Base-by-base conservation (phyloP, 2,329 filamentous ascomycete genomes). In the Pseudogymnoascus sp. region DNA sequence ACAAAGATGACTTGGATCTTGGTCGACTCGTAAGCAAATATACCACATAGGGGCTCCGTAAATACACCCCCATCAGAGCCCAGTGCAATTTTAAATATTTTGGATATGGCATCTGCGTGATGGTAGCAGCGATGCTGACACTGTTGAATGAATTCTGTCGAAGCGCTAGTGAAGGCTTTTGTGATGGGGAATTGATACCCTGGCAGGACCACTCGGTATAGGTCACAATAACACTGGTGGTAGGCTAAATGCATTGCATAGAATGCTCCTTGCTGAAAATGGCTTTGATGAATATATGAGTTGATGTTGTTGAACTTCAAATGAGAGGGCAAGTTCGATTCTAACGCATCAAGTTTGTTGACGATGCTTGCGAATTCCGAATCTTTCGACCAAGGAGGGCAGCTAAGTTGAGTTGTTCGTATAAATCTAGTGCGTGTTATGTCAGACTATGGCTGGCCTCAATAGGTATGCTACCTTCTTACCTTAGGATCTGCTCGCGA, bases 1-100 rank as follows among this genome's bases (percentile, higher is more conserved):
- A 68, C 62, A 42, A 69, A 67, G 6, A 71, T 65, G 29, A 70
- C 66, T 21, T 70, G 69, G 18, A 71, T 67, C 55, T 71, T 71
- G 52, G 68, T 64, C 5, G 69, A 66, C 58, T 71, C 69, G 21
- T 67, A 62, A 7, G 65, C 64, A 13, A 67, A 67, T 39, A 66
- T 67, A 12, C 65, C 61, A 27, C 66, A 67, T 37, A 67, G 66
- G 3, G 65, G 62, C 39, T 71, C 69, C 42, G 69, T 68, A 35
- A 70, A 68, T 39, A 39, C n/a, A 18, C 36, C 15, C n/a, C 36
- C n/a, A 15, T 39, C 36, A 39, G 36, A 39, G 36, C n/a, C 5
- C 15, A 39, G 36, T 8, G 64, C 62, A 3, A 18, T 60, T 27
- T 64, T 61, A 10, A 70, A 61, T 13, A 70, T 64, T n/a, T 63